Percentiles rank a stretch among this genome's conserved stretches.
Conservation (phyloP, 2,329 filamentous ascomycete genomes). For the Cryphonectria parasitica region DNA sequence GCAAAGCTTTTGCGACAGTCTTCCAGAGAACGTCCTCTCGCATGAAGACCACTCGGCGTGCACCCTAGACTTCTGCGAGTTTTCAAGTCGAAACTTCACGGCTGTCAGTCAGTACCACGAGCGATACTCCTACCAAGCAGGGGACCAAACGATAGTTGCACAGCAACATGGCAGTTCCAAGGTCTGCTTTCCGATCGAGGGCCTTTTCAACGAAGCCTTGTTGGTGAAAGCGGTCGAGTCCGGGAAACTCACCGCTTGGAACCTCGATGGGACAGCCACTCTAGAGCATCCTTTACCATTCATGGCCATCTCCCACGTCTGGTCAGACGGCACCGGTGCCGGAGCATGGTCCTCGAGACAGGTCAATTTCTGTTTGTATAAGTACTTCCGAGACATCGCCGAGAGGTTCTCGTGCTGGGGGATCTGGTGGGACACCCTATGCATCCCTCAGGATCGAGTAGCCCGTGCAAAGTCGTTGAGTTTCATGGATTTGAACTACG, state of each 20-base stretch:
- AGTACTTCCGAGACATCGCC: conserved; percentile 34
- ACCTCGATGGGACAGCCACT: background rate
- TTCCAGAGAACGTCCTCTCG: background rate
- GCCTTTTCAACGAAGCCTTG: background rate
- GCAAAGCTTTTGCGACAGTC: background rate
- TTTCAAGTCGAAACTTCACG: conserved; percentile 8
- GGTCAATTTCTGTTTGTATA: conserved; percentile 36
- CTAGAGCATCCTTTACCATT: conserved; percentile 5
- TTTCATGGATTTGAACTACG: conserved; percentile 36
- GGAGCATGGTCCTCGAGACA: conserved; percentile 31
- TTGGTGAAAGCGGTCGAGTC: background rate
- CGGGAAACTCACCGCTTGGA: conserved; percentile 7
- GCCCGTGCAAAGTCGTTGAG: conserved; percentile 31
- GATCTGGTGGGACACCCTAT: conserved; percentile 40
- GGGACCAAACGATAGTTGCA: background rate
- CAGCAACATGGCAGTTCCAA: background rate
- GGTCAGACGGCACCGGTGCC: conserved; percentile 37
- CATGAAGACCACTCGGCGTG: conserved; percentile 13
- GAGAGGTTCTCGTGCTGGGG: conserved; percentile 33
- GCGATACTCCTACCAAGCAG: background rate
- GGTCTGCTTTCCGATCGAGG: conserved; percentile 3
- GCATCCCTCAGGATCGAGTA: conserved; percentile 32
- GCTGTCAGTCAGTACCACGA: conserved; percentile 13
- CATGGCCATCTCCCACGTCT: conserved; percentile 40
- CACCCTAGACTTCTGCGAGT: conserved; percentile 9